These are phyloP conservation scores for Protea cynaroides DNA, from an alignment of 164 flowering plant genomes.

Conservation along the genomic window DNA sequence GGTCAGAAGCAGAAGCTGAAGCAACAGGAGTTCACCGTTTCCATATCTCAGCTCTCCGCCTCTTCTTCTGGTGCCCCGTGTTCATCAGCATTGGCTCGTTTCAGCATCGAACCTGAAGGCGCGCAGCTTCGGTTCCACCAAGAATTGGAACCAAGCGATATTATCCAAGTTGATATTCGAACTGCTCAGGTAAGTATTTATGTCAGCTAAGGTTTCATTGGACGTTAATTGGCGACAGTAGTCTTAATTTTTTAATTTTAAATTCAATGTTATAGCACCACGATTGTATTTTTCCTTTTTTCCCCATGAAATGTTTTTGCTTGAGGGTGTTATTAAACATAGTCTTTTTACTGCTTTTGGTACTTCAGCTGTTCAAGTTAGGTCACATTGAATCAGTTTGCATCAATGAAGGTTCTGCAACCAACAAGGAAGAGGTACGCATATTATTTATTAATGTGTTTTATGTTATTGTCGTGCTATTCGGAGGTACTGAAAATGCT, in stretches of 20 bases:
- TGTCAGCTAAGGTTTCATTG: neutral
- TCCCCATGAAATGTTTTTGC: too few species aligned
- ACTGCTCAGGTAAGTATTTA: conserved; percentile 40
- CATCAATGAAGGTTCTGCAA: conserved; percentile 39
- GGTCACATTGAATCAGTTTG: conserved; percentile 55
- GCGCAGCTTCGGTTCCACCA: conserved; percentile 41
- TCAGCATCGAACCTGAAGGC: conserved; percentile 30
- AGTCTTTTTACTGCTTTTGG: neutral
- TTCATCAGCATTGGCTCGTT: conserved; percentile 41
- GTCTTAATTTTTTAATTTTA: too few species aligned
- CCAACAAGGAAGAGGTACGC: conserved; percentile 23
- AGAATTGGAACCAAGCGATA: conserved; percentile 25
- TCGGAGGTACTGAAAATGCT: too few species aligned
- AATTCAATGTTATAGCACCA: neutral
- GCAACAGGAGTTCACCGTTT: conserved; percentile 39
- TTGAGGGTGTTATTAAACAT: neutral
- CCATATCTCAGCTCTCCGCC: conserved; percentile 41
- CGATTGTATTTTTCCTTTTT: neutral
- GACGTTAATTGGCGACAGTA: neutral
- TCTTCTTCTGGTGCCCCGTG: conserved; percentile 23
- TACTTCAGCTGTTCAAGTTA: conserved; percentile 58
- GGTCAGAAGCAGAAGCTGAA: conserved; percentile 22
- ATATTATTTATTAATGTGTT: neutral
- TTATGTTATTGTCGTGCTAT: neutral
- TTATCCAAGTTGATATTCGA: conserved; percentile 34